A percentile compares a stretch with the other conserved stretches of the same genome.
phyloP scores from a whole-genome alignment of 2,329 filamentous ascomycete genomes.

The Fusarium liriodendri region DNA sequence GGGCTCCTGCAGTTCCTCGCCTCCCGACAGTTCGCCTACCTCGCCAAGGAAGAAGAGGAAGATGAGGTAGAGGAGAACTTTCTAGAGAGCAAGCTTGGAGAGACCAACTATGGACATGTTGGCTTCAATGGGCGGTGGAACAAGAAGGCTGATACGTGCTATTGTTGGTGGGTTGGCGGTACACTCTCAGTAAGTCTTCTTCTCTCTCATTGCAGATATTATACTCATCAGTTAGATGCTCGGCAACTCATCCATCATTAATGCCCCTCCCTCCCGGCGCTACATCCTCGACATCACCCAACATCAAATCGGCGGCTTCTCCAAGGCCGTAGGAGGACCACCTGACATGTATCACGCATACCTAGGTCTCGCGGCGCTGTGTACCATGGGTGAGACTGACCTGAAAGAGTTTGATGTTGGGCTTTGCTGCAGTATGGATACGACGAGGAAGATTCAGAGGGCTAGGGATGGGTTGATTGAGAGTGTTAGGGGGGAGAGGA shows the following conservation, averaged over 20 bases:
- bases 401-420: slow-evolving; percentile 79
- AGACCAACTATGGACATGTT: slow-evolving; percentile 59
- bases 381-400: slow-evolving; percentile 75
- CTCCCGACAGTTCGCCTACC: slow-evolving; percentile 72
- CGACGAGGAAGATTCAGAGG: slow-evolving; percentile 60
- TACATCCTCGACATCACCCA: slow-evolving; percentile 90
- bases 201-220: background rate
- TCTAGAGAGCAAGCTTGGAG: slow-evolving; percentile 49
- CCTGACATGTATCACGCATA: slow-evolving; percentile 91
- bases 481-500: slow-evolving; percentile 5
- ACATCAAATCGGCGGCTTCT: slow-evolving; percentile 85
- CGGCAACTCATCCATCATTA: slow-evolving; percentile 67
- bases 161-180: slow-evolving; percentile 90
- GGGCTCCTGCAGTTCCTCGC: slow-evolving; percentile 67
- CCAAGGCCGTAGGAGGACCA: slow-evolving; percentile 74
- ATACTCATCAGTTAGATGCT: slow-evolving; percentile 62
- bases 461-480: slow-evolving; percentile 56
- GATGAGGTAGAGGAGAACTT: slow-evolving; percentile 57
- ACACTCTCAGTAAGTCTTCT: slow-evolving; percentile 59
- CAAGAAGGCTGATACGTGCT: slow-evolving; percentile 95
- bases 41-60: slow-evolving; percentile 58
- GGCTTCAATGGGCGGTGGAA: slow-evolving; percentile 93
- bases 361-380: slow-evolving; percentile 84
- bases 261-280: slow-evolving; percentile 70
- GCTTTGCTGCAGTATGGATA: slow-evolving; percentile 78